Conservation (phyloP, 192 early-diverging fungal genomes). For the Coemansia sp. region DNA sequence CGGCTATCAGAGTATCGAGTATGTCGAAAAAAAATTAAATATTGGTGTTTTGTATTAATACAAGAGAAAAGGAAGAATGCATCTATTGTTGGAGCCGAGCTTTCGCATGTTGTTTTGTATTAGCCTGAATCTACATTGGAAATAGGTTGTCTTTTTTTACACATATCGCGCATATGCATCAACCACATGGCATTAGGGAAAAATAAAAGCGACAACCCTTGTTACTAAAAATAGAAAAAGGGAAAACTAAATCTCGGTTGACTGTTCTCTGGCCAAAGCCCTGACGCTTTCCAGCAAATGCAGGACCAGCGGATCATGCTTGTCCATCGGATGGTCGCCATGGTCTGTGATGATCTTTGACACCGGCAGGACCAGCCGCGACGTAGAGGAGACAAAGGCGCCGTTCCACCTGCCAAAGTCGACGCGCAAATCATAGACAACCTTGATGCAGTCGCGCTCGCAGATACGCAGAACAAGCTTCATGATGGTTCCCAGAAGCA, state of each 20-base stretch:
- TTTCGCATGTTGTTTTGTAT: no score
- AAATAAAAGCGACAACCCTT: background rate
- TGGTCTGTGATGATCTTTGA: conserved; percentile 15
- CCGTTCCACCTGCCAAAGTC: conserved; percentile 32
- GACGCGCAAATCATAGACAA: conserved; percentile 22
- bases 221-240: conserved; percentile 8
- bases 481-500: conserved; percentile 50
- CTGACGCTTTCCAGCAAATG: conserved; percentile 28
- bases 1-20: no score
- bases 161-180: background rate
- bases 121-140: background rate
- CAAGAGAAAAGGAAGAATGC: no score
- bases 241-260: conserved; percentile 18
- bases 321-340: conserved; percentile 11
- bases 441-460: conserved; percentile 27
- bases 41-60: no score
- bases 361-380: conserved; percentile 41
- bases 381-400: conserved; percentile 51
- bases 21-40: background rate
- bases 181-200: background rate
- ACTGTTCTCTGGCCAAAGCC: conserved; percentile 21
- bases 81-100: no score
- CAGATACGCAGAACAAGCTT: conserved; percentile 43
- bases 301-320: conserved; percentile 27
- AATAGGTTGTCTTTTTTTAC: background rate